Conservation (phyloP, 768 basidiomycete genomes). For the Hemileccinum rubropunctum region DNA sequence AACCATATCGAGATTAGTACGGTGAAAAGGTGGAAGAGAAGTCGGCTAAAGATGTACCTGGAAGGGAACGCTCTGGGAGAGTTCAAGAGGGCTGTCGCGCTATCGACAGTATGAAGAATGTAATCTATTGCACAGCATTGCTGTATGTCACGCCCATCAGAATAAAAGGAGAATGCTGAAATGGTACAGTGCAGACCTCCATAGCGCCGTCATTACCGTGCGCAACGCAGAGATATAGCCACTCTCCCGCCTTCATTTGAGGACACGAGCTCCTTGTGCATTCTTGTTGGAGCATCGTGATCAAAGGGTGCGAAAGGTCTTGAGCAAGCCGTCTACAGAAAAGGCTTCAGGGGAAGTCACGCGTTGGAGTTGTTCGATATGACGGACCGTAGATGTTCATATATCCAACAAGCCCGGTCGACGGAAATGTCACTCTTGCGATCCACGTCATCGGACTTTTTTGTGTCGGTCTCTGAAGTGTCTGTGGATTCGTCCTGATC, state of each 20-base stretch:
- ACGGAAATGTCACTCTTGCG: constrained; percentile 54
- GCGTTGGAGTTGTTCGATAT: background rate
- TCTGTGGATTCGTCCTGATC: constrained; percentile 24
- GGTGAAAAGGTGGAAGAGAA: constrained; percentile 22
- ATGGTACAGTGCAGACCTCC: constrained; percentile 53
- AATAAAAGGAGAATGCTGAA: constrained; percentile 5
- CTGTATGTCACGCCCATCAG: constrained; percentile 35
- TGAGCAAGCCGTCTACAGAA: constrained; percentile 73
- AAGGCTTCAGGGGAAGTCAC: background rate
- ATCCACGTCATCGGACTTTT: constrained; percentile 28
- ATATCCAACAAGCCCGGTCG: constrained; percentile 84
- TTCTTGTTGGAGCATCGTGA: constrained; percentile 81
- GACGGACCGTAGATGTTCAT: constrained; percentile 57
- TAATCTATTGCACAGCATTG: constrained; percentile 99
- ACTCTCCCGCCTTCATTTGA: constrained; percentile 99
- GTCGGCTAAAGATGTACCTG: constrained; percentile 46
- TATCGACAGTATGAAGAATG: constrained; percentile 89
- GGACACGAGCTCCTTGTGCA: constrained; percentile 87
- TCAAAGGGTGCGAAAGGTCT: constrained; percentile 82
- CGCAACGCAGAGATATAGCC: constrained; percentile 94
- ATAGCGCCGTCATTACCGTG: constrained; percentile 86
- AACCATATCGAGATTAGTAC: constrained; percentile 2
- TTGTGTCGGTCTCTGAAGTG: constrained; percentile 30
- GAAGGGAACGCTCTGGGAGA: constrained; percentile 91
- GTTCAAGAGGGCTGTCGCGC: constrained; percentile 87